Evolutionary conservation across 805 yeast species (phyloP).

Genomic region (Yarrowia deformans): DNA sequence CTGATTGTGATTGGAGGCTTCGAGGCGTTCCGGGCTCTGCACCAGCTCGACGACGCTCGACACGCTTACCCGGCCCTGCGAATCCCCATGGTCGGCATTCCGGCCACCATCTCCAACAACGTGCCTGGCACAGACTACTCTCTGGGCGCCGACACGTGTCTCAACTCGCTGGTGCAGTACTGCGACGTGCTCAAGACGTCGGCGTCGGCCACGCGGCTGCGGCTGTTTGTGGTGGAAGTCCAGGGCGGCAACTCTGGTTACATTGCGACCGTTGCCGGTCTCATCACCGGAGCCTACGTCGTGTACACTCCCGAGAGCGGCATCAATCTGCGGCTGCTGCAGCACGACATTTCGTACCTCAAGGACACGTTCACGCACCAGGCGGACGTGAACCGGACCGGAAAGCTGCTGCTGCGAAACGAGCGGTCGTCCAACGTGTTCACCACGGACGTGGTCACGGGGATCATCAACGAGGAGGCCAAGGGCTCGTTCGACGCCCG

Average conservation of each 20-base stretch:
- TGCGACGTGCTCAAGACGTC: constrained; percentile 95
- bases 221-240: constrained; percentile 95
- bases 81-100: constrained; percentile 92
- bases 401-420: constrained; percentile 83
- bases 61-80: constrained; percentile 84
- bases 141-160: constrained; percentile 93
- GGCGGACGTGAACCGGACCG: constrained; percentile 80
- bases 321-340: constrained; percentile 69
- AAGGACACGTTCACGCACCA: constrained; percentile 74
- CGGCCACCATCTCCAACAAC: constrained; percentile 95
- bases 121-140: constrained; percentile 99
- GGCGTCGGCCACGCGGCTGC: constrained; percentile 91
- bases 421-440: constrained; percentile 83
- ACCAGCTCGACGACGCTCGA: constrained; percentile 81
- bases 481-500: constrained; percentile 82
- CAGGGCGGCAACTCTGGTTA: constrained; percentile 98
- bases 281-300: constrained; percentile 90
- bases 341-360: constrained; percentile 76
- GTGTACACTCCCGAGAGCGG: constrained; percentile 90
- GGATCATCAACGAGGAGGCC: constrained; percentile 81
- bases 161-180: constrained; percentile 87
- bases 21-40: constrained; percentile 89
- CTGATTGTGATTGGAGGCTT: constrained; percentile 93
- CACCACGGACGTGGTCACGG: constrained; percentile 81
- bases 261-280: constrained; percentile 83